Evolutionary conservation across 352 stramenopile species (phyloP).

Genomic region (Globisporangium okanoganense): DNA sequence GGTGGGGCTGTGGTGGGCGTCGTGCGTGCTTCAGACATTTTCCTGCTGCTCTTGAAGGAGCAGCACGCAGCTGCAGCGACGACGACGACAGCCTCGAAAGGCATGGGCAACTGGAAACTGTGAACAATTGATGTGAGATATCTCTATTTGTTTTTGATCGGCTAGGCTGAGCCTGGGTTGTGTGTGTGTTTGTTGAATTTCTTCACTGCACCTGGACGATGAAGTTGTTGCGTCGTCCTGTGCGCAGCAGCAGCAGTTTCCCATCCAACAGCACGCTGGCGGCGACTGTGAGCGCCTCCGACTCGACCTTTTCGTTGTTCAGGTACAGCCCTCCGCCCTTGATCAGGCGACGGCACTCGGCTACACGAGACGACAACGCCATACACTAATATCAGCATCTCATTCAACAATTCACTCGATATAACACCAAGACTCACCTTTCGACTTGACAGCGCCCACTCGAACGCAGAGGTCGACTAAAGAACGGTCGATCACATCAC

Average conservation of each 20-base stretch:
- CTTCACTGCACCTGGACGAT: slow-evolving; percentile 56
- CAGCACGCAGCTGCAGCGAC: slow-evolving; percentile 30
- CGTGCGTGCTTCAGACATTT: slow-evolving; percentile 46
- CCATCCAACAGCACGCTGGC: slow-evolving; percentile 54
- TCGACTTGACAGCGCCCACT: slow-evolving; percentile 89
- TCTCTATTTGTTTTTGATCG: slow-evolving; percentile 6
- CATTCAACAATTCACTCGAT: background rate
- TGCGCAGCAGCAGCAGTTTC: slow-evolving; percentile 64
- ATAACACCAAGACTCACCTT: slow-evolving; percentile 42
- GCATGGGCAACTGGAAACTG: background rate
- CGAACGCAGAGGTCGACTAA: slow-evolving; percentile 92
- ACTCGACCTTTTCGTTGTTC: slow-evolving; percentile 84
- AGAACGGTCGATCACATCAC: slow-evolving; percentile 62
- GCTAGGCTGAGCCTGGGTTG: background rate
- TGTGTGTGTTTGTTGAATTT: background rate
- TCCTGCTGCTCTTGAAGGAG: slow-evolving; percentile 46
- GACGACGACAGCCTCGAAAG: background rate
- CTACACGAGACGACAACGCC: slow-evolving; percentile 36
- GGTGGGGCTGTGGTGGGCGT: slow-evolving; percentile 21
- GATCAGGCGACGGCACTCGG: slow-evolving; percentile 94
- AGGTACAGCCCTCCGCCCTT: slow-evolving; percentile 94
- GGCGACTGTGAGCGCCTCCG: slow-evolving; percentile 34
- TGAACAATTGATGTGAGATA: background rate
- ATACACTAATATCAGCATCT: background rate
- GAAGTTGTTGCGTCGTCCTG: slow-evolving; percentile 78